These are phyloP conservation scores for Elsinoe ampelina DNA, from an alignment of 2,329 filamentous ascomycete species.

Conservation along the genomic window DNA sequence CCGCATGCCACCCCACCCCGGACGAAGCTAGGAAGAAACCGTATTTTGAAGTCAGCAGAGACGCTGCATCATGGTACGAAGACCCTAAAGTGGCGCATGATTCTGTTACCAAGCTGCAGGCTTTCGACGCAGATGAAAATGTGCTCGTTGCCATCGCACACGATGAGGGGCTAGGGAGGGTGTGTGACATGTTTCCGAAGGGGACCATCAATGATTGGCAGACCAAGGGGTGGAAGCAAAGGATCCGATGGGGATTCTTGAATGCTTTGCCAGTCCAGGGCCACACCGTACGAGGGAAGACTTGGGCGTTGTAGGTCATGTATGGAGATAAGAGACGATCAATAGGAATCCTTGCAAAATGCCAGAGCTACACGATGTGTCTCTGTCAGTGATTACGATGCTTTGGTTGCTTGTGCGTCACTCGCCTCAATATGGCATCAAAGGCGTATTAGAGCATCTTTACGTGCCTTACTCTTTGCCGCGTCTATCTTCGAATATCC, in stretches of 20 bases:
- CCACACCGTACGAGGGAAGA: background rate
- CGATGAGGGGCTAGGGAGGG: conserved; percentile 18
- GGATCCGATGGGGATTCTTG: background rate
- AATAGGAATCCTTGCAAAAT: too few species aligned
- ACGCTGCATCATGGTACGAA: conserved; percentile 6
- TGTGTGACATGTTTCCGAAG: conserved; percentile 19
- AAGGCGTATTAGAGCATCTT: too few species aligned
- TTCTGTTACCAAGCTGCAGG: conserved; percentile 17
- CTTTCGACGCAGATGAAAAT: conserved; percentile 20
- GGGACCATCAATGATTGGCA: conserved; percentile 20
- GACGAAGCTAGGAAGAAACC: background rate
- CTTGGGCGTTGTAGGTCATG: background rate
- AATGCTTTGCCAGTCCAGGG: background rate
- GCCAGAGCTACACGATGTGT: too few species aligned
- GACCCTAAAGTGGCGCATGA: conserved; percentile 19
- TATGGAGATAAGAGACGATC: background rate
- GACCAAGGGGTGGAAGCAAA: conserved; percentile 18
- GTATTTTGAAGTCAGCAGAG: background rate
- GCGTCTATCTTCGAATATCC: too few species aligned
- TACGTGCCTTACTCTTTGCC: too few species aligned
- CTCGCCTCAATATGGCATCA: too few species aligned
- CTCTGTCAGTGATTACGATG: too few species aligned
- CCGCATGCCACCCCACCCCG: conserved; percentile 16
- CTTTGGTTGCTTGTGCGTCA: too few species aligned
- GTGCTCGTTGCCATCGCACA: conserved; percentile 21